These are phyloP conservation scores for Colletotrichum filicis DNA, from an alignment of 2,329 filamentous ascomycete species.

Conservation along the genomic window DNA sequence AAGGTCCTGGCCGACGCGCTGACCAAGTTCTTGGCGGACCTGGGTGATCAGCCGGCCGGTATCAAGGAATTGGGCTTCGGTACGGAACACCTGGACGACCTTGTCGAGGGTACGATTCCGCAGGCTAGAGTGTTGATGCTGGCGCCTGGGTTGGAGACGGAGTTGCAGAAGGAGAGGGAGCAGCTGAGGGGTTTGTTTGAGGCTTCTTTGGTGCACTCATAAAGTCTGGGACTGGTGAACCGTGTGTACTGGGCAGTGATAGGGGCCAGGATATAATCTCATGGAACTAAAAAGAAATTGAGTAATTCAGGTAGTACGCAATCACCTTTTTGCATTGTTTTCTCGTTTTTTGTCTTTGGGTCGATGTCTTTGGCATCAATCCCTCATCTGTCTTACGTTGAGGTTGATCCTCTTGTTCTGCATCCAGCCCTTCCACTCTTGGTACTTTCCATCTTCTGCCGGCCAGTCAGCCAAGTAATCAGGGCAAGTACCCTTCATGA, in stretches of 20 bases:
- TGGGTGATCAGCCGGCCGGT: slow-evolving; percentile 92
- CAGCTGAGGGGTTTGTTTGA: slow-evolving; percentile 79
- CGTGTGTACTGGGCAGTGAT: background rate
- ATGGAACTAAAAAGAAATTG: background rate
- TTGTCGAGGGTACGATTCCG: slow-evolving; percentile 95
- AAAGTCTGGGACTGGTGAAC: background rate
- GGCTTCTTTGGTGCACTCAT: slow-evolving; percentile 56
- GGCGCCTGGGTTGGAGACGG: slow-evolving; percentile 81
- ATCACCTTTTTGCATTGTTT: background rate
- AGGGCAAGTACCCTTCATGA: slow-evolving; percentile 83
- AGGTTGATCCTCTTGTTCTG: slow-evolving; percentile 86
- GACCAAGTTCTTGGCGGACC: slow-evolving; percentile 79
- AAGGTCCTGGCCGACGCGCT: slow-evolving; percentile 89
- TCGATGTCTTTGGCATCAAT: slow-evolving; percentile 44
- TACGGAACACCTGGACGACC: slow-evolving; percentile 76
- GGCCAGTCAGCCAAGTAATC: slow-evolving; percentile 81
- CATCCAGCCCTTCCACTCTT: slow-evolving; percentile 90
- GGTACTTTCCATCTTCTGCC: slow-evolving; percentile 62
- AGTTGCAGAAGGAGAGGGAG: slow-evolving; percentile 76
- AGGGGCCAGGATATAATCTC: background rate
- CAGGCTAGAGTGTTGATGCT: slow-evolving; percentile 92
- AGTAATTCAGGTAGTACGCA: background rate
- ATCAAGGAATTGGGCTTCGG: slow-evolving; percentile 86
- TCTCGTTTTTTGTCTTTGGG: background rate
- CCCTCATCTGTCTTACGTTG: slow-evolving; percentile 90